Evolutionary conservation across 805 yeast species (phyloP), one percentile per base, ranked within the genome.

Genomic region (Cyberlindnera galapagoensis): DNA sequence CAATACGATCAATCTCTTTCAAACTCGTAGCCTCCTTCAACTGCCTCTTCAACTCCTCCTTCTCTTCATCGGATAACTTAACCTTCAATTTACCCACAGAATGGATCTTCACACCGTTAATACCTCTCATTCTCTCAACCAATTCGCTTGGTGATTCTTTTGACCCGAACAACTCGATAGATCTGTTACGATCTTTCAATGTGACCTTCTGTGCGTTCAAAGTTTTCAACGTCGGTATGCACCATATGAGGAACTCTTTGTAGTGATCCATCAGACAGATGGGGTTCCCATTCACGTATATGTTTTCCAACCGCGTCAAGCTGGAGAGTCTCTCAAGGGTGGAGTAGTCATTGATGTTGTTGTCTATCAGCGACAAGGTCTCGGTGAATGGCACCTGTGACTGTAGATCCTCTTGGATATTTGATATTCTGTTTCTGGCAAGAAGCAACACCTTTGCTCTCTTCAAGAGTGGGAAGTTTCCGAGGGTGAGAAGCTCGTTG

Each of bases 1-100:
- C 94, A 16, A 87, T 70, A 31, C 73, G 60, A 36, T 78, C 82
- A 6, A 87, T 82, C 41, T 88, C 96, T 6, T 71, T 82, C 36
- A 88, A 51, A 31, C 77, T 74, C 4, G 75, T 67, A 1, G 96
- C 94, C 20, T 58, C 61, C 32, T 67, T 64, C 35, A 88, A 60
- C 40, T 74, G 68, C 25, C 62, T 50, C 40, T 76, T 65, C 30
- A 88, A 56, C 28, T 59, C 56, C 10, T 56, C 54, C 35, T 64
- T 69, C 23, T 79, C 86, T 21, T 68, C 74, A 1, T 63, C 69
- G 2, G 77, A 62, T 44, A 84, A 61, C 38, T 66, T 73, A n/a
- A n/a, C n/a, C n/a, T n/a, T n/a, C n/a, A n/a, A n/a, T n/a, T n/a
- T n/a, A n/a, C n/a, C n/a, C n/a, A n/a, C n/a, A n/a, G n/a, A n/a